Evolutionary conservation across 257 asterid genomes (phyloP).

Genomic region (Knoxia roxburghii): DNA sequence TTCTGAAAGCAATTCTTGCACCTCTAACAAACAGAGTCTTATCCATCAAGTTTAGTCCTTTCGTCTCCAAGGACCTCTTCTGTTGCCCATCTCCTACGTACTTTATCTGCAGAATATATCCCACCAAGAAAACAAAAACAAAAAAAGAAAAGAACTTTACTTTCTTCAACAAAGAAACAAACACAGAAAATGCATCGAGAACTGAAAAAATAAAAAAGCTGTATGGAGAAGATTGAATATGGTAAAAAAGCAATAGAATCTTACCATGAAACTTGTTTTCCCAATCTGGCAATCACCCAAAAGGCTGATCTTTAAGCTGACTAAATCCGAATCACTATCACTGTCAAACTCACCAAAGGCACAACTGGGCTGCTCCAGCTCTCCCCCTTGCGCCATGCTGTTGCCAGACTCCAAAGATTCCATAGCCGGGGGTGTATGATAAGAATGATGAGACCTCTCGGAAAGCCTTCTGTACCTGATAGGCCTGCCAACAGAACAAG

Average conservation of each 20-base stretch:
- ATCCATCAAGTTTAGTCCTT: constrained; percentile 73
- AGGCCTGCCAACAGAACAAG: constrained; percentile 50
- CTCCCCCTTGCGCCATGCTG: not conserved
- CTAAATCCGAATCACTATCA: constrained; percentile 69
- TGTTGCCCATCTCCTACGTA: constrained; percentile 81
- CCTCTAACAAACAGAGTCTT: constrained; percentile 58
- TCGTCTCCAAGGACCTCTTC: constrained; percentile 58
- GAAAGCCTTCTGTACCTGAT: constrained; percentile 47
- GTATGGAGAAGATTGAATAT: too few species aligned
- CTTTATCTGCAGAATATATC: constrained; percentile 41
- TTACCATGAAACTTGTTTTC: constrained; percentile 80
- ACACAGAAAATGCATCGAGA: not conserved
- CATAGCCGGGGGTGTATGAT: constrained; percentile 14
- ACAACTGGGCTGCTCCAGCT: constrained; percentile 1
- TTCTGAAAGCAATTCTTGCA: constrained; percentile 69
- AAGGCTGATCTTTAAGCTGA: constrained; percentile 71
- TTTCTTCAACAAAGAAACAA: too few species aligned
- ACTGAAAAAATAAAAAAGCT: not conserved
- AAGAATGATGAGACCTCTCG: constrained; percentile 15
- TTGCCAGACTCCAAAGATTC: constrained; percentile 14
- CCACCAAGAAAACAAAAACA: not conserved
- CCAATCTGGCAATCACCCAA: constrained; percentile 94
- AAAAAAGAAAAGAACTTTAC: not conserved
- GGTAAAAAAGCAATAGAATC: not conserved
- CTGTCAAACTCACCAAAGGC: constrained; percentile 27